Base-by-base conservation (phyloP, 2,329 filamentous ascomycete species). In the Alternaria brassicicola region DNA sequence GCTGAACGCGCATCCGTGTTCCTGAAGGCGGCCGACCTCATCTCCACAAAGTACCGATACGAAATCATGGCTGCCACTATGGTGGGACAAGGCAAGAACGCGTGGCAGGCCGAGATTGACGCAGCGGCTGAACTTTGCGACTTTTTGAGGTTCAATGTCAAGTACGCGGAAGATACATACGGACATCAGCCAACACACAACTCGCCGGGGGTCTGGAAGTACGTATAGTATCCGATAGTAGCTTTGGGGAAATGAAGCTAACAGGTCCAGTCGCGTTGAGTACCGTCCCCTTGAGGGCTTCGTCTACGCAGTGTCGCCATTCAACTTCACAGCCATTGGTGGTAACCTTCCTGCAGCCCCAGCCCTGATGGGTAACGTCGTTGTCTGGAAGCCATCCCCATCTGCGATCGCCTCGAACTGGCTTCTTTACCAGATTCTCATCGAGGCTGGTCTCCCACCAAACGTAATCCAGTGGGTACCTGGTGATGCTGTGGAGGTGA, bases 21-120 rank as follows among this genome's bases (percentile, higher is more conserved):
- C 82, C 86, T 98, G 73, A 97, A 97, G 84, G 94, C 95, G 3
- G 94, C 94, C 31, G 93, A 98, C 76, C 83, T 99, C 62, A 87
- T 99, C 67, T 84, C 90, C 53, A 90, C 86, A 64, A 98, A 98
- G 82, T 98, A 99, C 81, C 87, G 95, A 75, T 97, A 97, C 80
- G 92, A 97, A 55, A 87, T 99, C 70, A 96, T 98, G 91, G 94
- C 95, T 7, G 88, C 92, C 42, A 97, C 95, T 13, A 97, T 98
- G 87, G 83, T 97, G 30, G 95, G 94, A 61, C 94, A 99, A 80
- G 94, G 95, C 72, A 98, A 98, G 86, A 98, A 97, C 78, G 92
- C 92, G 46, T 98, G 93, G 93, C 94, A 99, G 80, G 94, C 95
- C n/a, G 94, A 99, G 84, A 98, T 98, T 64, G 94, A 98, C 78